These are phyloP conservation scores for Myochromella boudieri DNA, from an alignment of 768 basidiomycete genomes.

Conservation along the genomic window DNA sequence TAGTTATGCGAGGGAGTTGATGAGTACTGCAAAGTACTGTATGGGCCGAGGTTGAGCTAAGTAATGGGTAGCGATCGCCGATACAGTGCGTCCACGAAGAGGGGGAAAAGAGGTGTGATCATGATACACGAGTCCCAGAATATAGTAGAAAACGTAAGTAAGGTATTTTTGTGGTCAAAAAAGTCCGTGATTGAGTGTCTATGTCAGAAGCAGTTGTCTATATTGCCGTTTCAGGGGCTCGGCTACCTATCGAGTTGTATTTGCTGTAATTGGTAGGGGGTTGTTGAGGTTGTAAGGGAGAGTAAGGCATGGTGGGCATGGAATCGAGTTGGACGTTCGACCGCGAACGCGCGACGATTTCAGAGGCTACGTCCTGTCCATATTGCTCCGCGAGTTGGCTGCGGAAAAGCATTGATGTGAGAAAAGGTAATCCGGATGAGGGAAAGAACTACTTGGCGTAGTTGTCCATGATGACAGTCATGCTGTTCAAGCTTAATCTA, in stretches of 20 bases:
- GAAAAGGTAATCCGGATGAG: background rate
- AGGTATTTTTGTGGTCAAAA: background rate
- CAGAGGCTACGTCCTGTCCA: constrained; percentile 60
- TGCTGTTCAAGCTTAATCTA: constrained; percentile 66
- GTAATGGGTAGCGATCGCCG: no score
- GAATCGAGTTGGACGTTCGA: constrained; percentile 44
- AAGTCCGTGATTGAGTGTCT: background rate
- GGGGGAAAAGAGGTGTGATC: background rate
- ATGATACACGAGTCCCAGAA: background rate
- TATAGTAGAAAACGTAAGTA: constrained; percentile 5
- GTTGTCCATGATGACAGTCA: constrained; percentile 84
- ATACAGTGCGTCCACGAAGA: no score
- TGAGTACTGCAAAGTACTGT: background rate
- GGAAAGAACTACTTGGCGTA: constrained; percentile 61
- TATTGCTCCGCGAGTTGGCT: constrained; percentile 78
- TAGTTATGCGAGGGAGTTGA: background rate
- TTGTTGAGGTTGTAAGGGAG: constrained; percentile 12
- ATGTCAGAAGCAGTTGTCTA: constrained; percentile 2
- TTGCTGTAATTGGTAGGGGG: constrained; percentile 12
- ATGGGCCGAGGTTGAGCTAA: no score
- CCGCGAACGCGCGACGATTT: constrained; percentile 57
- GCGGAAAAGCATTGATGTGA: constrained; percentile 5
- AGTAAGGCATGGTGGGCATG: constrained; percentile 27
- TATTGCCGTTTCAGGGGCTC: constrained; percentile 17
- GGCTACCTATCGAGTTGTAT: constrained; percentile 24